Evolutionary conservation across 1,284 basidiomycete species (phyloP).

Genomic region (Mrakiaceae sp.): DNA sequence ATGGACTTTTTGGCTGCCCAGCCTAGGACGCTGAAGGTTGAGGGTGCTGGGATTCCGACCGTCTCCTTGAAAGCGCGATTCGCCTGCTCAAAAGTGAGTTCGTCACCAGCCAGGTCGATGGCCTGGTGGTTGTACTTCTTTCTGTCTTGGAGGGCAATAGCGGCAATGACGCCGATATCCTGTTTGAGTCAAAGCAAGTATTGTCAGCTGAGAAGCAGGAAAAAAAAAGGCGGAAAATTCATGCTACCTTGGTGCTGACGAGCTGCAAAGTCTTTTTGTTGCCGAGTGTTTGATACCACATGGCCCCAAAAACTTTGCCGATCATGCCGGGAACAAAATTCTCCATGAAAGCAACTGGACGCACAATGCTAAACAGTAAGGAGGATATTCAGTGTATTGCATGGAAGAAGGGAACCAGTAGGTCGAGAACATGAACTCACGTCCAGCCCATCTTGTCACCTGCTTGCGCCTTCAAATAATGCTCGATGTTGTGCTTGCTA

Average conservation of each 20-base stretch:
- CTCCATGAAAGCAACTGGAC: constrained; percentile 12
- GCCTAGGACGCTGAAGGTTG: not conserved
- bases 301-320: constrained; percentile 2
- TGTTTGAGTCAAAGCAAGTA: not conserved
- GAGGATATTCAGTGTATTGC: not conserved
- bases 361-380: not conserved
- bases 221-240: not conserved
- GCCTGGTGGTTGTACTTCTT: constrained; percentile 4
- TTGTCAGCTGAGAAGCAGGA: not conserved
- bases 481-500: constrained; percentile 6
- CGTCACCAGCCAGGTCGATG: constrained; percentile 11
- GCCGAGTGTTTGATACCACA: not conserved
- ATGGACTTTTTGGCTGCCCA: not conserved
- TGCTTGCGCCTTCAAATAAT: not conserved
- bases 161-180: constrained; percentile 14
- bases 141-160: constrained; percentile 3
- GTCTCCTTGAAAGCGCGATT: not conserved
- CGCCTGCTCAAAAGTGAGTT: constrained; percentile 3
- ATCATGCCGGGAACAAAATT: constrained; percentile 1
- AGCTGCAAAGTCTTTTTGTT: constrained; percentile 9
- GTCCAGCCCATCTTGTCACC: constrained; percentile 10
- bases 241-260: constrained; percentile 4
- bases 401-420: not conserved
- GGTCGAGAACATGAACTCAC: not conserved
- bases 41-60: not conserved